Conservation (phyloP, 257 asterid species). For the Anisodus acutangulus region DNA sequence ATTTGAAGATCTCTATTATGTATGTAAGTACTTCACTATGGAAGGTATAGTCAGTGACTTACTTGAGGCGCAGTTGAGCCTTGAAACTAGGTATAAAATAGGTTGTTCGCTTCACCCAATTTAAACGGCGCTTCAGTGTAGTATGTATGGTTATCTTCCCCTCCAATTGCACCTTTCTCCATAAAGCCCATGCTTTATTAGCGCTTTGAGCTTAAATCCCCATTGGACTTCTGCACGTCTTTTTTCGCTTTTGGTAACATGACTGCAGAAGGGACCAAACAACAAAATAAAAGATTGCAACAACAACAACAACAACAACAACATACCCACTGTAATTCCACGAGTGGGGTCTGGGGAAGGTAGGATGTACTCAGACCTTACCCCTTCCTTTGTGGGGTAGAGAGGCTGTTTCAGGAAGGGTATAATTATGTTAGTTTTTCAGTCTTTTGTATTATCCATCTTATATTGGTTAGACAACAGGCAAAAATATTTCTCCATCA, state of each 20-base stretch:
- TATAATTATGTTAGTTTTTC: neutral
- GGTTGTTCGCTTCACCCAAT: neutral
- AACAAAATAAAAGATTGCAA: neutral
- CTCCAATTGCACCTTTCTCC: neutral
- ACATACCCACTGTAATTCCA: no score
- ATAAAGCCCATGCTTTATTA: neutral
- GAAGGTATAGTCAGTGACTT: neutral
- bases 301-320: no score
- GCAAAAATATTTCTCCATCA: neutral
- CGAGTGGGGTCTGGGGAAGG: no score
- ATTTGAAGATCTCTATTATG: neutral
- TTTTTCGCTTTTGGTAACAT: neutral
- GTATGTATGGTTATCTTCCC: neutral
- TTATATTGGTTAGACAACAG: slow-evolving; percentile 1
- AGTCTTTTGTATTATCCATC: slow-evolving; percentile 6
- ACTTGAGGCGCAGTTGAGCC: neutral
- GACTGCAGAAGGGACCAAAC: neutral
- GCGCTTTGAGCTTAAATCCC: neutral
- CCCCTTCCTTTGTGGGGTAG: no score
- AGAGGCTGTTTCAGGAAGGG: neutral
- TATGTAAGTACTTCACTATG: neutral
- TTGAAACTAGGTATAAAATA: neutral
- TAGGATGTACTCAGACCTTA: no score
- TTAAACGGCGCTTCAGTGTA: neutral
- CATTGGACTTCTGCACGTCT: neutral